Evolutionary conservation across 1,284 basidiomycete species (phyloP).

Genomic region (Sporisorium sorghi): DNA sequence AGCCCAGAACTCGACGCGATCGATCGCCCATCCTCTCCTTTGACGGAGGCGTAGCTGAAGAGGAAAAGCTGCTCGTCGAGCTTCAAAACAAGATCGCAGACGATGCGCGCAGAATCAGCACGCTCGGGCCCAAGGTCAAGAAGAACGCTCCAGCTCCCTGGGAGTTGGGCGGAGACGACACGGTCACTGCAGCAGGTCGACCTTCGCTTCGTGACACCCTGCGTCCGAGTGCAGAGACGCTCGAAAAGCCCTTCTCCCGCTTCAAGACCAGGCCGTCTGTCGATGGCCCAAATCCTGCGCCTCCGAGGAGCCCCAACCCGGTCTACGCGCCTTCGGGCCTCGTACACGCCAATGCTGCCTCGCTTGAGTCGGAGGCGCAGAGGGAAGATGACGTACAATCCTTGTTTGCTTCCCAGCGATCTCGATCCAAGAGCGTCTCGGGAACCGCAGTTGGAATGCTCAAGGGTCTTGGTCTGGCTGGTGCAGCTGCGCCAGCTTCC

Average conservation of each 20-base stretch:
- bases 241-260: conserved; percentile 41
- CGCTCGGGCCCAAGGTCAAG: conserved; percentile 61
- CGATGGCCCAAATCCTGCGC: conserved; percentile 18
- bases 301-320: conserved; percentile 22
- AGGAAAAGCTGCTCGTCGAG: conserved; percentile 46
- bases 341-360: conserved; percentile 8
- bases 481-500: conserved; percentile 48
- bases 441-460: conserved; percentile 57
- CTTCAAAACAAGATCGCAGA: conserved; percentile 32
- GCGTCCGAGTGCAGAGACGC: conserved; percentile 34
- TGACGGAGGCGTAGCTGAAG: conserved; percentile 55
- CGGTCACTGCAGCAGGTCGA: conserved; percentile 16
- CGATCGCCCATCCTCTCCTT: conserved; percentile 57
- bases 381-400: conserved; percentile 32
- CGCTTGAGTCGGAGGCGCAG: conserved; percentile 37
- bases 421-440: conserved; percentile 59
- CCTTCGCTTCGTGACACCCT: conserved; percentile 40
- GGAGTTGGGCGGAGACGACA: conserved; percentile 57
- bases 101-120: conserved; percentile 42
- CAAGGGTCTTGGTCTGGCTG: conserved; percentile 59
- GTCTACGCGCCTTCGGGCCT: conserved; percentile 19
- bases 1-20: conserved; percentile 35
- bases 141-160: conserved; percentile 63
- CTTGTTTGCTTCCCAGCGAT: conserved; percentile 43
- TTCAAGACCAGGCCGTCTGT: conserved; percentile 47